Evolutionary conservation across 176 grass and related monocot genomes (phyloP), one percentile per base, ranked within the genome.

Genomic region (Bothriochloa decipiens): DNA sequence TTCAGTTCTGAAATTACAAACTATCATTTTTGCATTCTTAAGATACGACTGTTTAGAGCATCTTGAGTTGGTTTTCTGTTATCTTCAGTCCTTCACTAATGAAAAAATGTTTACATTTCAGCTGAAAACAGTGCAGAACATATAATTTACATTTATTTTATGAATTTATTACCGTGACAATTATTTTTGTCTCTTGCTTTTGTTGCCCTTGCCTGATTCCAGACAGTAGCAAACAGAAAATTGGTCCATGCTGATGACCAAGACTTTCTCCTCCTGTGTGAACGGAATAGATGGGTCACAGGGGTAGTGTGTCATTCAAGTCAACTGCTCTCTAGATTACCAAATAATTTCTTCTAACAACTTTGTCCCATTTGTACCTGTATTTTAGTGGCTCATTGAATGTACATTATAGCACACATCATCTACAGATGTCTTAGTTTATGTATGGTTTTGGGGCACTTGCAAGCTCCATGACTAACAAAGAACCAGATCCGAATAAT

Each of bases 161-260:
- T 65, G 40, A 80, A 46, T 65, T 28, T 28, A 46, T 47, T 78
- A 11, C 29, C n/a, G 49, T 62, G 65, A 41, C 27, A 52, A 6
- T 62, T 79, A 58, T 67, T 35, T 28, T 6, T 70, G 2, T 2
- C 40, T 25, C 11, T 14, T 52, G 49, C 18, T 80, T 80, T 70
- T 76, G 20, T 64, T 45, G 78, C 22, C 16, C 37, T n/a, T 33
- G 61, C 57, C 27, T 16, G 69, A 83, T 84, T 80, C 60, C 50
- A 79, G 81, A 75, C 84, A 53, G 13, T 22, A 80, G 12, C 68
- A 77, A 87, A 84, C 9, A 80, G 36, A 61, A 70, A 76, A 87
- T 7, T 6, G 81, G 68, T 64, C 69, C 47, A 27, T 64, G 5
- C 49, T n/a, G 32, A 62, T 57, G 26, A 20, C 61, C 18, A 36